Percentiles rank a stretch among this genome's conserved stretches.
phyloP scores from a whole-genome alignment of 768 basidiomycete species.

The Leccinum uliginosum region DNA sequence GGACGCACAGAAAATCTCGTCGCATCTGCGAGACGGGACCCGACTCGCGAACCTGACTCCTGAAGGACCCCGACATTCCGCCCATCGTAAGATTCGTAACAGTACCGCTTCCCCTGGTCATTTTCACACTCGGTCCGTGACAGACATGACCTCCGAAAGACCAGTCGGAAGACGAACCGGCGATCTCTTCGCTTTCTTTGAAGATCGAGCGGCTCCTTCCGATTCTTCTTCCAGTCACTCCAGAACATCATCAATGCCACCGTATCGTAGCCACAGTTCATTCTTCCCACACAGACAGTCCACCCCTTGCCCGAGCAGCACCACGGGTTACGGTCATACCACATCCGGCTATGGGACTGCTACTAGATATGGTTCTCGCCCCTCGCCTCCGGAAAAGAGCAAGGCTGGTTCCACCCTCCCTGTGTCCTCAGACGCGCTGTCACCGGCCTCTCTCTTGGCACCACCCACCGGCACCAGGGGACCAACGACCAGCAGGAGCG shows the following conservation, averaged over 20 bases:
- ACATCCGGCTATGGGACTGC: constrained; percentile 30
- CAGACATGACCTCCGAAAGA: constrained; percentile 49
- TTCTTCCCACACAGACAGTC: constrained; percentile 33
- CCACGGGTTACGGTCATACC: constrained; percentile 34
- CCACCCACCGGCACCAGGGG: constrained; percentile 44
- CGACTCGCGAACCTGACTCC: constrained; percentile 38
- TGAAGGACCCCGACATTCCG: constrained; percentile 46
- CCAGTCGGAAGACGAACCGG: constrained; percentile 53
- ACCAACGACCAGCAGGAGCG: constrained; percentile 17
- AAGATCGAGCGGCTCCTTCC: constrained; percentile 44
- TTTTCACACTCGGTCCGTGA: constrained; percentile 51
- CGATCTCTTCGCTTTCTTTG: constrained; percentile 74
- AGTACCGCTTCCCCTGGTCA: constrained; percentile 35
- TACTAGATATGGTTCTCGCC: constrained; percentile 36
- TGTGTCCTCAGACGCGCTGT: constrained; percentile 23
- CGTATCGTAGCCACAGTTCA: constrained; percentile 29
- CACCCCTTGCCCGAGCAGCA: constrained; percentile 36
- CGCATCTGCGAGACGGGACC: constrained; percentile 35
- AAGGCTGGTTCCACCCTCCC: constrained; percentile 31
- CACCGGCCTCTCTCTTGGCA: constrained; percentile 44
- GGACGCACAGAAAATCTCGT: constrained; percentile 66
- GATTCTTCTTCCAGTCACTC: constrained; percentile 40
- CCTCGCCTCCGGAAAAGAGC: constrained; percentile 46
- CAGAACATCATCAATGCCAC: constrained; percentile 51
- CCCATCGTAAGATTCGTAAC: constrained; percentile 36